These are phyloP conservation scores for Kazachstania martiniae DNA, from an alignment of 805 yeast species.

Conservation along the genomic window DNA sequence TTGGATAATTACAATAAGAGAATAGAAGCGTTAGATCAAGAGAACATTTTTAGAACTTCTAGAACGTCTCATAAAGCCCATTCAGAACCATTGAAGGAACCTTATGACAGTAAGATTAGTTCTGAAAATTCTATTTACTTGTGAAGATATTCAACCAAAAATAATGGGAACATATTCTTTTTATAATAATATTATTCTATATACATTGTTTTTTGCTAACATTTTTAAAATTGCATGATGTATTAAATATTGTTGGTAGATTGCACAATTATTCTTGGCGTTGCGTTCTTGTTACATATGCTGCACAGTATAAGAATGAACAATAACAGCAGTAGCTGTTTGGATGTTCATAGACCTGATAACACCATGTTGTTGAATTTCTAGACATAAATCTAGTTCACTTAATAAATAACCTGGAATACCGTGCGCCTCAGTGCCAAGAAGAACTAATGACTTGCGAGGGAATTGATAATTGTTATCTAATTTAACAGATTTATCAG, in stretches of 20 bases:
- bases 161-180: no score
- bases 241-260: no score
- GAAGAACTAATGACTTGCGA: conserved; percentile 57
- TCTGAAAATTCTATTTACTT: conserved; percentile 4
- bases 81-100: no score
- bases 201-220: no score
- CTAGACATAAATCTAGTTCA: conserved; percentile 77
- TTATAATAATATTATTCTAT: no score
- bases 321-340: conserved; percentile 91
- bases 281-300: conserved; percentile 19
- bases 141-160: neutral
- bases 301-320: conserved; percentile 67
- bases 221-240: no score
- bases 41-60: conserved; percentile 32
- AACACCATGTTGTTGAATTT: conserved; percentile 86
- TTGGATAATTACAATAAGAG: conserved; percentile 40
- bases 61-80: neutral
- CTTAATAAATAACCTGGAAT: conserved; percentile 77
- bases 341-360: conserved; percentile 94
- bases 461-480: conserved; percentile 63
- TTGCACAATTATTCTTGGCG: no score
- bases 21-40: conserved; percentile 35
- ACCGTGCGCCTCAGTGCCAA: conserved; percentile 87
- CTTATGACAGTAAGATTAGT: no score
- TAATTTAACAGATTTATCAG: conserved; percentile 74